Conservation (phyloP, 2,329 filamentous ascomycete species). For the Fusarium temperatum region DNA sequence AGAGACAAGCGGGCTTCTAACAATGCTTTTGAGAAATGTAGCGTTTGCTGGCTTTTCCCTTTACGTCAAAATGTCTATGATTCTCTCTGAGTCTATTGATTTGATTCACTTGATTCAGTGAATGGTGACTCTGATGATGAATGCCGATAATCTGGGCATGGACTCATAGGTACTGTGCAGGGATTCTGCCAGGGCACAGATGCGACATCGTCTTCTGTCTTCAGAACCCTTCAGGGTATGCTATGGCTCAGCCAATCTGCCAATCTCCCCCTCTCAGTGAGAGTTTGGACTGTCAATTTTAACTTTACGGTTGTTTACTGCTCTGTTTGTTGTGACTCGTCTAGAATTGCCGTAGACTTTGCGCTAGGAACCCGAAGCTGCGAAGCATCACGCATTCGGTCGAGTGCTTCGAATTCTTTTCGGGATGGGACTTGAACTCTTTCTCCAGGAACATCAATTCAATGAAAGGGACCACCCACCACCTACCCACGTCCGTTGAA, state of each 20-base stretch:
- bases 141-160: constrained; percentile 25
- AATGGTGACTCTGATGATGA: constrained; percentile 8
- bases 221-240: constrained; percentile 19
- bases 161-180: not conserved
- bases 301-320: constrained; percentile 1
- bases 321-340: constrained; percentile 6
- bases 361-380: constrained; percentile 13
- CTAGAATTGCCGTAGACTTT: constrained; percentile 24
- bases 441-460: constrained; percentile 14
- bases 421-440: constrained; percentile 2
- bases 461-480: not conserved
- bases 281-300: not conserved
- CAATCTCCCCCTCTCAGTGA: not conserved
- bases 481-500: constrained; percentile 9
- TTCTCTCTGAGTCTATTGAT: not conserved
- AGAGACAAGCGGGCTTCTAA: constrained; percentile 14
- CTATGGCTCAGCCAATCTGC: constrained; percentile 12
- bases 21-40: not conserved
- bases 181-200: constrained; percentile 27
- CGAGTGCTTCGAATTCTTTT: constrained; percentile 7
- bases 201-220: constrained; percentile 12
- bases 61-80: constrained; percentile 6
- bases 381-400: constrained; percentile 9
- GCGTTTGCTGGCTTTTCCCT: constrained; percentile 1
- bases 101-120: constrained; percentile 15